Evolutionary conservation across 2,329 filamentous ascomycete genomes (phyloP), one percentile per base, ranked within the genome.

Genomic region (Karstenula rhodostoma): DNA sequence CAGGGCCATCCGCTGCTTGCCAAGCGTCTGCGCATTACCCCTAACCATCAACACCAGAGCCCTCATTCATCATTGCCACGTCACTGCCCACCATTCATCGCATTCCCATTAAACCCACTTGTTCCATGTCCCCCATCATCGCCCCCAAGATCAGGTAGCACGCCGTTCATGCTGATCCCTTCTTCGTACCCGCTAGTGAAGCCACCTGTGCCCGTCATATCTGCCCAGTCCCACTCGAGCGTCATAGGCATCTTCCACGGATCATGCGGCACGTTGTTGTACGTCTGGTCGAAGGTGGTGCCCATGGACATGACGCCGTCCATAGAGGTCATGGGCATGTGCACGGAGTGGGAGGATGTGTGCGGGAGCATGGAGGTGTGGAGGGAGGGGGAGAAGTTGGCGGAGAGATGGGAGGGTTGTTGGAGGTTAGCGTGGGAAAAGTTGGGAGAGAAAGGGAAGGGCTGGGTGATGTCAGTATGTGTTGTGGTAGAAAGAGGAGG

Each of bases 211-310:
- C 75, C 71, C 5, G 76, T 78, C 78, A 81, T 79, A 53, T 84
- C 83, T 2, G 81, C 86, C 89, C 89, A 91, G 66, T 90, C 93
- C 93, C 94, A 97, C 74, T 98, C 94, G 23, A 98, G 85, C 2
- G 92, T 96, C 89, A 97, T 96, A 1, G 94, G 94, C 87, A 98
- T 89, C 76, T 94, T 91, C 88, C 95, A 99, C 27, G 98, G 79
- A 78, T 98, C 95, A 70, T 94, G 93, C 4, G 95, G 94, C 23
- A 98, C 87, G 43, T 68, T 75, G 65, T 73, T 73, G 71, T 97
- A 90, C 0, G 94, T 94, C 67, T 96, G 91, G 71, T 94, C 90
- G 73, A 94, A 93, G 19, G 83, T 75, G 22, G 83, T 75, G 19
- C 73, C 72, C 69, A 79, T 75, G 17, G 69, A 67, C 67, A 58